Evolutionary conservation across 2,329 filamentous ascomycete genomes (phyloP).

Genomic region (Xylaria sp.): DNA sequence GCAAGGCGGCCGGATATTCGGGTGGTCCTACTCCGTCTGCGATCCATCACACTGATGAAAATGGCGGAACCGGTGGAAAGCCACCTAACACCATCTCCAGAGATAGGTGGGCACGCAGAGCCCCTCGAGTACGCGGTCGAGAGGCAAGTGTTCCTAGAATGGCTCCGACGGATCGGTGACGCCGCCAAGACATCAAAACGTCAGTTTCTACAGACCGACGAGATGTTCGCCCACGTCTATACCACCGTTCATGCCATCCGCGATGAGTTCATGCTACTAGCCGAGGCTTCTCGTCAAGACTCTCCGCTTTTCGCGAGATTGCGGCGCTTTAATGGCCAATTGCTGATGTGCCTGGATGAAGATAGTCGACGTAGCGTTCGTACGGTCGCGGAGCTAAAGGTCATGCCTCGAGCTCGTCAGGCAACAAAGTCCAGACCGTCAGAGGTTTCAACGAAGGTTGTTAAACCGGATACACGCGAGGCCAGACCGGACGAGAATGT

Average conservation of each 20-base stretch:
- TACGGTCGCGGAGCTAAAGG: background rate
- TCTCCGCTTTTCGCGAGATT: background rate
- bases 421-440: background rate
- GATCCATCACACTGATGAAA: background rate
- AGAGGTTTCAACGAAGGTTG: background rate
- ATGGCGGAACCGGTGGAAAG: background rate
- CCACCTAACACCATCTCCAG: background rate
- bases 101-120: background rate
- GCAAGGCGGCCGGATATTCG: background rate
- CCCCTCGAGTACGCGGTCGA: background rate
- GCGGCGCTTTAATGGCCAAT: background rate
- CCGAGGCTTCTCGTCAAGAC: background rate
- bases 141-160: background rate
- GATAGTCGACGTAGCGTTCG: background rate
- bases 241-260: background rate
- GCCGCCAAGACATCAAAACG: background rate
- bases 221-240: background rate
- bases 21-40: background rate
- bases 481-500: background rate
- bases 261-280: background rate
- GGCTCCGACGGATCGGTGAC: background rate
- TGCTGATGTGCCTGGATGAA: background rate
- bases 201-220: background rate
- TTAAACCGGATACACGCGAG: background rate
- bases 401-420: background rate